Conservation (phyloP, 2,329 filamentous ascomycete species). For the Epichloe elymi region DNA sequence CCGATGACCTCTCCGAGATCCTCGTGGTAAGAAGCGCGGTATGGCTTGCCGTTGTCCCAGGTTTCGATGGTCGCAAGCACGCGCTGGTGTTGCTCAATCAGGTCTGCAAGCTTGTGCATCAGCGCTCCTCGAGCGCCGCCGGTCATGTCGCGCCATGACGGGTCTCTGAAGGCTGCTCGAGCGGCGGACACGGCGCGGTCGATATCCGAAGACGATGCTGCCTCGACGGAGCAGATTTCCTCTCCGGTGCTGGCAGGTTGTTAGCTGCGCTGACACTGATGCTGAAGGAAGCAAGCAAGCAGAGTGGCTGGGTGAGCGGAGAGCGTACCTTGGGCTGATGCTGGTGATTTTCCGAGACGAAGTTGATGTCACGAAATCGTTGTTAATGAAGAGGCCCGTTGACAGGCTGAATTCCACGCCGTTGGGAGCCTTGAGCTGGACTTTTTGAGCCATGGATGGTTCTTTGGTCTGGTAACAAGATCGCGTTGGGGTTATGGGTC, state of each 20-base stretch:
- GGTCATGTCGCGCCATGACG: conserved; percentile 55
- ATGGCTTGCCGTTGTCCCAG: conserved; percentile 68
- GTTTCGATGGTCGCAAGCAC: conserved; percentile 47
- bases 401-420: conserved; percentile 54
- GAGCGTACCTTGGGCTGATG: conserved; percentile 37
- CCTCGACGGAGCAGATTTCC: conserved; percentile 20
- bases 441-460: conserved; percentile 1
- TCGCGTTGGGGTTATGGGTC: too few relatives aligned
- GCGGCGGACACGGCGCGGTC: conserved; percentile 31
- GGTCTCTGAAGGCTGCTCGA: conserved; percentile 52
- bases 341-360: conserved; percentile 42
- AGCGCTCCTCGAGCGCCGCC: conserved; percentile 54
- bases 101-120: conserved; percentile 56
- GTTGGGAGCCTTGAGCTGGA: conserved; percentile 33
- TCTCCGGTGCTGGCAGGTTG: conserved; percentile 15
- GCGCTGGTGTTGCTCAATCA: conserved; percentile 51
- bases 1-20: conserved; percentile 39
- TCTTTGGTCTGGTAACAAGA: too few relatives aligned
- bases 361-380: conserved; percentile 54
- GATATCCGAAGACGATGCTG: conserved; percentile 17
- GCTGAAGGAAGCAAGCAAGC: neutral
- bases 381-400: conserved; percentile 64
- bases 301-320: too few relatives aligned
- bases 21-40: conserved; percentile 49
- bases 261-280: neutral